These are phyloP conservation scores for Cinnamomum micranthum DNA, from an alignment of 164 flowering plant species.

Conservation along the genomic window DNA sequence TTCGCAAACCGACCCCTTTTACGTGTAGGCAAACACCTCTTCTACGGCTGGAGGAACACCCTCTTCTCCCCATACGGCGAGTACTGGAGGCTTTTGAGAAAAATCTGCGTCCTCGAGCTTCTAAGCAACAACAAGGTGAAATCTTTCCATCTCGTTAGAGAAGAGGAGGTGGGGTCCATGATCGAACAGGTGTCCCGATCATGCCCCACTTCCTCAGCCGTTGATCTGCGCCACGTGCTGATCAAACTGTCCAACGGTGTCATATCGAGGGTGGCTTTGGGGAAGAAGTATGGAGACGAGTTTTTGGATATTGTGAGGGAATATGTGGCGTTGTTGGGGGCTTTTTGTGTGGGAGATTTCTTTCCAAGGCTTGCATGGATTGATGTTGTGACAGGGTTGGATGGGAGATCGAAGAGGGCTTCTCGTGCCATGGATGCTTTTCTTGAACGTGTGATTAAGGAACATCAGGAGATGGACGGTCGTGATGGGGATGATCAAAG, in stretches of 20 bases:
- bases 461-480: neutral
- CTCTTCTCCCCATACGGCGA: neutral
- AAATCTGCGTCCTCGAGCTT: constrained; percentile 2
- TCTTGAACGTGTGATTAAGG: neutral
- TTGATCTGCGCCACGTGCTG: neutral
- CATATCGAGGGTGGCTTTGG: neutral
- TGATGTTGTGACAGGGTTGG: neutral
- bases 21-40: neutral
- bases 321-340: neutral
- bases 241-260: neutral
- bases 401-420: neutral
- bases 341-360: constrained; percentile 1
- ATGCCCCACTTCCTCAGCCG: neutral
- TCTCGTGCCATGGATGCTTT: neutral
- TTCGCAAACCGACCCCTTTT: neutral
- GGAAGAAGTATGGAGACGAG: neutral
- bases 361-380: neutral
- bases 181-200: neutral
- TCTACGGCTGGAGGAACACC: neutral
- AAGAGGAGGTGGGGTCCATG: neutral
- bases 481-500: neutral
- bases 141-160: neutral
- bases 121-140: constrained; percentile 10
- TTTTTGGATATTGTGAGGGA: neutral
- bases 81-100: neutral